Base-by-base conservation (phyloP, 169 alveolate species). In the Eimeria acervulina region DNA sequence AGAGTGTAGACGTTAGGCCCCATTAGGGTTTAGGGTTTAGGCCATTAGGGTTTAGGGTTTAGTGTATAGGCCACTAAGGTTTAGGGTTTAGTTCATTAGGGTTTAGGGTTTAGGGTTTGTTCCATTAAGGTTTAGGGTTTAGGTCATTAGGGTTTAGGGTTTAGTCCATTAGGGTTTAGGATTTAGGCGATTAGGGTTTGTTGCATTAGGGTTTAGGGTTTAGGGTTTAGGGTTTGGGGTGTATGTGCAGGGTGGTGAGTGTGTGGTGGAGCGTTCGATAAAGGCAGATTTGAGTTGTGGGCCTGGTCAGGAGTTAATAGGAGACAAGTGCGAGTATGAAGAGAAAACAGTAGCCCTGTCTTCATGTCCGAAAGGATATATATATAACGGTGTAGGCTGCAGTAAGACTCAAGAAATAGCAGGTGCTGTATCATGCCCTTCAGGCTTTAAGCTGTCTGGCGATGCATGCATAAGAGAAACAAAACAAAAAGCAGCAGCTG, bases 211-310 rank as follows among this genome's bases (percentile, higher is more conserved):
- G 74, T 63, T 63, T 63, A 63, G 74, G 33, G 74, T 63, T 63
- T 63, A 61, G 74, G 36, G 76, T 66, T 28, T 66, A 28, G 76
- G 40, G 19, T 66, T 23, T 66, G 28, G 76, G 28, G 76, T 66
- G 28, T 66, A 66, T 66, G 33, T 70, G 23, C 90, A 90, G 95
- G 80, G 51, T 23, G 95, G 90, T 28, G 90, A 74, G 90, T 90
- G 95, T 76, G 95, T 90, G 44, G 10, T 83, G 8, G 95, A 90
- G 95, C 44, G 72, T n/a, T 89, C 83, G 17, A 83, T 52, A 44
- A 90, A 90, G 80, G 52, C 90, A 8, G 59, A 38, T 23, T 31
- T 70, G 76, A 55, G 36, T 10, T 90, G 95, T 59, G 88, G 68
- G 4, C 66, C 17, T 26, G 90, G 52, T 19, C 90, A 90, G 90